A percentile compares a stretch with the other conserved stretches of the same genome.
Evolutionary conservation across 176 grass and related monocot species (phyloP).

Genomic region (Eragrostis nindensis): DNA sequence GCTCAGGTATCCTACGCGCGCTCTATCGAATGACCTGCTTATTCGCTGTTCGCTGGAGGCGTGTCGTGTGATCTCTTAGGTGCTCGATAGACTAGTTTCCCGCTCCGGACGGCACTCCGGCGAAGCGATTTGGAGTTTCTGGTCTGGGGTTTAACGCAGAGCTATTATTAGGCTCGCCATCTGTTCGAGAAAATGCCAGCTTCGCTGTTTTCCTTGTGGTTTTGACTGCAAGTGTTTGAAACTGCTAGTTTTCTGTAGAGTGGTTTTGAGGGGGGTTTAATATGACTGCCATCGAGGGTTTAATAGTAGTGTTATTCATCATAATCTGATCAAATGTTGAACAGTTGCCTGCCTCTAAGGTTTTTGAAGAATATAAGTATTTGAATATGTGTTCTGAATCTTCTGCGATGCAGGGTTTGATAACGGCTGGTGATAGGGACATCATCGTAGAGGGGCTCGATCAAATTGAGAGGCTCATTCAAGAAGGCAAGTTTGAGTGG

Average conservation of each 20-base stretch:
- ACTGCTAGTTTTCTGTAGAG: neutral
- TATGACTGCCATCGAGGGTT: neutral
- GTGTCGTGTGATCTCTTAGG: neutral
- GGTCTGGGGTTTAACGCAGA: neutral
- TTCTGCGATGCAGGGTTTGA: constrained; percentile 76
- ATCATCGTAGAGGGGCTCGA: constrained; percentile 82
- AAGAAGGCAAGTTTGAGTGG: constrained; percentile 91
- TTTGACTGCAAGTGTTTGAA: neutral
- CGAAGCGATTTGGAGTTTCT: neutral
- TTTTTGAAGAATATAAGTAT: neutral
- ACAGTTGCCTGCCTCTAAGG: neutral
- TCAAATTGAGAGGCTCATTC: constrained; percentile 81
- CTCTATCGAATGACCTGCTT: neutral
- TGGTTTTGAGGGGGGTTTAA: neutral
- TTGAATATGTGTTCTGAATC: constrained; percentile 4
- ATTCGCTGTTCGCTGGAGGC: neutral
- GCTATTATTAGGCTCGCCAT: constrained; percentile 16
- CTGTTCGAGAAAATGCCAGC: constrained; percentile 44
- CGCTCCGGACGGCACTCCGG: neutral
- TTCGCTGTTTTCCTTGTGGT: neutral
- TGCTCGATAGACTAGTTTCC: constrained; percentile 10
- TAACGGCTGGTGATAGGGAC: constrained; percentile 75
- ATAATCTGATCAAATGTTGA: constrained; percentile 13
- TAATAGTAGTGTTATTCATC: neutral
- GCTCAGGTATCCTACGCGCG: constrained; percentile 49